A percentile compares a stretch with the other conserved stretches of the same genome.
Evolutionary conservation across 2,329 filamentous ascomycete genomes (phyloP).

Genomic region (Emmonsia crescens): DNA sequence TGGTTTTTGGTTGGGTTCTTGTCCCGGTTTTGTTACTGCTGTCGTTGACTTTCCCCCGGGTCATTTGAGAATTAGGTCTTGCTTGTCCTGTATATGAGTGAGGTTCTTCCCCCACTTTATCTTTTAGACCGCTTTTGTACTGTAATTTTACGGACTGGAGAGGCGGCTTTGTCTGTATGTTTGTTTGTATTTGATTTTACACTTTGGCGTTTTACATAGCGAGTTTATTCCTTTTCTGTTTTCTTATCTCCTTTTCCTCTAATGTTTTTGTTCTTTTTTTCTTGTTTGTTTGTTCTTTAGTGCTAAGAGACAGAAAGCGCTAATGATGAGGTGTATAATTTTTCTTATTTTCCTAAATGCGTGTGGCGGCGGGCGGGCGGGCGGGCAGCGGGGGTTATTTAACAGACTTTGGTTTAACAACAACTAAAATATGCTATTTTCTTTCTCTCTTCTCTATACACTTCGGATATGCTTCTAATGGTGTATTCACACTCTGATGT

Average conservation of each 20-base stretch:
- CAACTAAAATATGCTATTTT: neutral
- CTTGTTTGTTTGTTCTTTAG: conserved; percentile 5
- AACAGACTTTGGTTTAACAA: neutral
- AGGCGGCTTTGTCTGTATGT: neutral
- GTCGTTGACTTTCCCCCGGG: neutral
- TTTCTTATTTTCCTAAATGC: neutral
- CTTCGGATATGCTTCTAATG: neutral
- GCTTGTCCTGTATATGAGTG: neutral
- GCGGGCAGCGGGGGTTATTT: neutral
- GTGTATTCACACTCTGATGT: neutral
- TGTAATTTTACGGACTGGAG: neutral
- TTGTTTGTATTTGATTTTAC: neutral
- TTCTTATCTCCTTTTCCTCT: conserved; percentile 11
- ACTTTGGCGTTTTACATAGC: conserved; percentile 10
- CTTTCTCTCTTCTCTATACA: neutral
- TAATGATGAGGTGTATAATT: neutral
- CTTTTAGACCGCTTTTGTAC: conserved; percentile 1
- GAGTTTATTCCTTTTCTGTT: conserved; percentile 13
- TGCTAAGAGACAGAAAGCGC: neutral
- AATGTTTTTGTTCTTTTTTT: too few relatives aligned
- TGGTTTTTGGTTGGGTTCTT: neutral
- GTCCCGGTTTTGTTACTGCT: neutral
- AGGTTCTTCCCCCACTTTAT: neutral
- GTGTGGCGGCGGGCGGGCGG: neutral
- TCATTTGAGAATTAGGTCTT: neutral